phyloP scores from a whole-genome alignment of 1,284 basidiomycete genomes.

The Trichosporon sp. region DNA sequence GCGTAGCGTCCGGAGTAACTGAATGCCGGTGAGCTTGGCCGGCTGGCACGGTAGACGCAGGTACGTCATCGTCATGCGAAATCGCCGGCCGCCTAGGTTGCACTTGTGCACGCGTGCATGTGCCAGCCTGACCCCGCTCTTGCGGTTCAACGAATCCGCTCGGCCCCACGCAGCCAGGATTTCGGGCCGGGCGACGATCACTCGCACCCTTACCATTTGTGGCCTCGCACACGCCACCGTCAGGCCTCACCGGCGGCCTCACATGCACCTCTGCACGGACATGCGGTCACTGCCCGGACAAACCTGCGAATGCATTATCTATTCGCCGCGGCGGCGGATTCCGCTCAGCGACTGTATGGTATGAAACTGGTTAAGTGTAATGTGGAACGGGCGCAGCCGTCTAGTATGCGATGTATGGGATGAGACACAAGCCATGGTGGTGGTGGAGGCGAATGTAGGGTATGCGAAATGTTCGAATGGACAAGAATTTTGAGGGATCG shows the following conservation, averaged over 20 bases:
- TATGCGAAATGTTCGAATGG: not conserved
- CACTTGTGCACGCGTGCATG: not conserved
- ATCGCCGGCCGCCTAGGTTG: not conserved
- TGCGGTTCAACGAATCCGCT: too few species aligned
- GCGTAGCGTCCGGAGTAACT: not conserved
- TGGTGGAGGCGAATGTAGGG: too few species aligned
- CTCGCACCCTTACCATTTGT: not conserved
- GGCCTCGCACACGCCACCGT: too few species aligned
- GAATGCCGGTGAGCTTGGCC: not conserved
- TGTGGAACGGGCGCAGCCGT: not conserved
- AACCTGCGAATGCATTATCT: not conserved
- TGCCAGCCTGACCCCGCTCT: not conserved
- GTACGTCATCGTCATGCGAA: not conserved
- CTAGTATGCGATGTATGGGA: not conserved
- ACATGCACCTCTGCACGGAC: too few species aligned
- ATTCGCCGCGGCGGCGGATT: not conserved
- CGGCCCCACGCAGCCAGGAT: too few species aligned
- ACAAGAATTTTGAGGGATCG: not conserved
- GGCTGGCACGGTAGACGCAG: not conserved
- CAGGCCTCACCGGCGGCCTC: not conserved
- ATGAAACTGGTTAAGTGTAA: not conserved
- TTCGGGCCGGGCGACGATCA: conserved; percentile 2
- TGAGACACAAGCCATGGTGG: too few species aligned
- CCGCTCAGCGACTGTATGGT: not conserved
- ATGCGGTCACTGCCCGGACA: not conserved